Evolutionary conservation across 1,284 basidiomycete genomes (phyloP).

Genomic region (Puccinia polysora): DNA sequence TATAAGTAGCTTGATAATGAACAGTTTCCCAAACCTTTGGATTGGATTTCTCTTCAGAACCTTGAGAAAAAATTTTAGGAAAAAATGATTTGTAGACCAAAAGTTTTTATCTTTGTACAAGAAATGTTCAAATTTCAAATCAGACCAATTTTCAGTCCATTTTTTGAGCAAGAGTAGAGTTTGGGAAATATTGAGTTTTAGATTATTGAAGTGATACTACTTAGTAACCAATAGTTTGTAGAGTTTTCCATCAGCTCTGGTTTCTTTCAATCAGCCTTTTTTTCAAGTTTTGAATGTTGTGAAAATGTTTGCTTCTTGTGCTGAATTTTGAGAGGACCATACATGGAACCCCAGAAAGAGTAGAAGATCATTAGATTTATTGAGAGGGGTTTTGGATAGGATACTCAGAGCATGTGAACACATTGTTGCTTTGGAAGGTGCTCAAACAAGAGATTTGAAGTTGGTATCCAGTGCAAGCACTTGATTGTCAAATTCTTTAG

Average conservation of each 20-base stretch:
- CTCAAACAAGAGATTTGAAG: no score
- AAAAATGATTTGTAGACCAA: slow-evolving; percentile 20
- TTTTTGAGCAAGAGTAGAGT: neutral
- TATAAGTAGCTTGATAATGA: slow-evolving; percentile 42
- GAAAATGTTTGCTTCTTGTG: no score
- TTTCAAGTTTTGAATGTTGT: no score
- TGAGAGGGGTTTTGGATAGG: no score
- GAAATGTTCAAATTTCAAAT: neutral
- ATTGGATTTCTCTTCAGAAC: neutral
- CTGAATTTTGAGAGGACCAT: no score
- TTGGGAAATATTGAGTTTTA: slow-evolving; percentile 34
- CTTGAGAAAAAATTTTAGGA: slow-evolving; percentile 23
- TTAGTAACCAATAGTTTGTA: slow-evolving; percentile 35
- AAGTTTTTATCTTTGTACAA: slow-evolving; percentile 8
- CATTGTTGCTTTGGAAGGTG: no score
- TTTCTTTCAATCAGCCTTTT: no score
- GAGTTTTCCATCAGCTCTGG: slow-evolving; percentile 48
- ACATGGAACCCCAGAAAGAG: no score
- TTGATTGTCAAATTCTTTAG: no score
- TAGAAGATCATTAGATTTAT: no score
- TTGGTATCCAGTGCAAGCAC: no score
- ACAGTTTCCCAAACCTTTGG: slow-evolving; percentile 23
- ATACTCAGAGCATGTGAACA: no score
- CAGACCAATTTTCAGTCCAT: slow-evolving; percentile 20
- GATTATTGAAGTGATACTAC: slow-evolving; percentile 45